phyloP scores from a whole-genome alignment of 2,329 filamentous ascomycete species.

The Ascochyta lentis region DNA sequence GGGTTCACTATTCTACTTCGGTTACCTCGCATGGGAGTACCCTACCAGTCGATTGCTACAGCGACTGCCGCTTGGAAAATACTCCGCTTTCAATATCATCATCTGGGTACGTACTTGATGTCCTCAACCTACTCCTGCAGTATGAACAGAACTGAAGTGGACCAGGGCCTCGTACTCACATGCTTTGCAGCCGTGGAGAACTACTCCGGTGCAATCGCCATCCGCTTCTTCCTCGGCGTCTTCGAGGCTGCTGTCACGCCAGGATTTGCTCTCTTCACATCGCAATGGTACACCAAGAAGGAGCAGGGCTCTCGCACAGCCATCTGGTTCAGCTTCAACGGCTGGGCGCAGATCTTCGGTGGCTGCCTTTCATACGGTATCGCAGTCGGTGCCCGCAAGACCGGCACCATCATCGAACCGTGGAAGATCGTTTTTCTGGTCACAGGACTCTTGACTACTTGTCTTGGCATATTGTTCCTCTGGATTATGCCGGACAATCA shows the following conservation, averaged over 20 bases:
- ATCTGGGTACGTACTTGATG: constrained; percentile 20
- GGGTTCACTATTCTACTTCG: constrained; percentile 60
- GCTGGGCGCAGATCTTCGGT: constrained; percentile 67
- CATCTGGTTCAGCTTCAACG: constrained; percentile 74
- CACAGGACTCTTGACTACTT: constrained; percentile 53
- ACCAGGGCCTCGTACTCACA: constrained; percentile 62
- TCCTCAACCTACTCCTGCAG: not conserved
- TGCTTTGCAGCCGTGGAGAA: constrained; percentile 69
- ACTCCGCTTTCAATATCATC: constrained; percentile 48
- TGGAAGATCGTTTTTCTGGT: constrained; percentile 68
- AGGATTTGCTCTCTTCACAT: constrained; percentile 71
- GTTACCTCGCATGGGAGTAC: constrained; percentile 68
- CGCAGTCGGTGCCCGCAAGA: constrained; percentile 59
- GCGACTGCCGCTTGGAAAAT: constrained; percentile 69
- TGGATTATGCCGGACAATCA: constrained; percentile 65
- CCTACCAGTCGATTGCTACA: constrained; percentile 71
- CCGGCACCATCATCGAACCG: constrained; percentile 65
- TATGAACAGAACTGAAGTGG: constrained; percentile 4
- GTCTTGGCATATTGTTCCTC: constrained; percentile 53
- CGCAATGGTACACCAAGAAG: constrained; percentile 74
- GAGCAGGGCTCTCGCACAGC: constrained; percentile 69
- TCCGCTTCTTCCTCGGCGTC: constrained; percentile 72
- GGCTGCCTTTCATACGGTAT: constrained; percentile 70
- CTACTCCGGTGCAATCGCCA: constrained; percentile 67
- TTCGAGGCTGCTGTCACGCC: constrained; percentile 74